These are phyloP conservation scores for Stentor roeselii DNA, from an alignment of 73 alveolate species.

Conservation along the genomic window DNA sequence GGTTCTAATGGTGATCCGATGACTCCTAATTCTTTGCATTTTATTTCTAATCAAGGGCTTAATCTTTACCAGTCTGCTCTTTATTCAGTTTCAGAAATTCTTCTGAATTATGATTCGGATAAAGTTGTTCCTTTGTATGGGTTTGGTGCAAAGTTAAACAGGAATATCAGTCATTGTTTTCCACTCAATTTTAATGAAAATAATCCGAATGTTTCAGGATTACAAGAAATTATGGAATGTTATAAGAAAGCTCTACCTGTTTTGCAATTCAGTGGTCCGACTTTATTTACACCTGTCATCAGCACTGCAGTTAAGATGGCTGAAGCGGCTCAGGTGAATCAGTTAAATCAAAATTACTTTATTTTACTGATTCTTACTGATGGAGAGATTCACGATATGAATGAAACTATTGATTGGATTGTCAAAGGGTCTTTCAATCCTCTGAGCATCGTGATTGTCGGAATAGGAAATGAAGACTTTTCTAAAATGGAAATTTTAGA, in stretches of 20 bases:
- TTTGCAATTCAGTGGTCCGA: slow-evolving; percentile 56
- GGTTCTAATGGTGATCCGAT: slow-evolving; percentile 27
- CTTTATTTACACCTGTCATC: slow-evolving; percentile 58
- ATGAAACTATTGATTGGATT: slow-evolving; percentile 36
- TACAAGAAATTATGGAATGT: slow-evolving; percentile 46
- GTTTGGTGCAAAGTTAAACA: slow-evolving; percentile 61
- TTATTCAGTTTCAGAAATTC: slow-evolving; percentile 67
- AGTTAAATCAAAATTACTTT: slow-evolving; percentile 31
- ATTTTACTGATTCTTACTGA: slow-evolving; percentile 42
- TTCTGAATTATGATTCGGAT: slow-evolving; percentile 67
- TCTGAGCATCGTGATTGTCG: slow-evolving; percentile 40
- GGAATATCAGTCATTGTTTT: slow-evolving; percentile 59
- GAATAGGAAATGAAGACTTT: slow-evolving; percentile 68
- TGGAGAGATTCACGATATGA: slow-evolving; percentile 43
- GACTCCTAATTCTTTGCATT: slow-evolving; percentile 31
- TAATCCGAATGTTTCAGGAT: slow-evolving; percentile 55
- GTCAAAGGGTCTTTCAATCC: slow-evolving; percentile 32
- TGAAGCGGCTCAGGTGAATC: slow-evolving; percentile 18
- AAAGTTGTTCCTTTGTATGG: slow-evolving; percentile 81
- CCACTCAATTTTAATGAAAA: slow-evolving; percentile 51
- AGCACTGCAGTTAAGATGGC: slow-evolving; percentile 19
- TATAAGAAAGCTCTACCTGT: slow-evolving; percentile 45
- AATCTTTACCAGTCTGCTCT: slow-evolving; percentile 72
- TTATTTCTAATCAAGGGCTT: slow-evolving; percentile 22
- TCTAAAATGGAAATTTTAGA: slow-evolving; percentile 54